Conservation (phyloP, 1,284 basidiomycete species). For the Pyrrhoderma noxium region DNA sequence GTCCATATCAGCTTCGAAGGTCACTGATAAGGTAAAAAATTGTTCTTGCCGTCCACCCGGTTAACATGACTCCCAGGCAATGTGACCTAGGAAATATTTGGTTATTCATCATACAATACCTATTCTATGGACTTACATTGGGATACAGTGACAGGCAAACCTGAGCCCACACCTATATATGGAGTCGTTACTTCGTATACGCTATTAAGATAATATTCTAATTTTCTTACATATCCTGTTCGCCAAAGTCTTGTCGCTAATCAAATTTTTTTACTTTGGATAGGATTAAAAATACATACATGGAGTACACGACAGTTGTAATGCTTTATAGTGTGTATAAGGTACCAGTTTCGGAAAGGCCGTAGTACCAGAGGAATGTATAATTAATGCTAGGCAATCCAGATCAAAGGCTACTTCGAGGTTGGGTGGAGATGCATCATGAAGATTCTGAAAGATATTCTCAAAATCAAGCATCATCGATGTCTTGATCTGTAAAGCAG, state of each 20-base stretch:
- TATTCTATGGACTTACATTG: constrained; percentile 1
- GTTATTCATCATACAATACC: no score
- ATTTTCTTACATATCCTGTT: constrained; percentile 7
- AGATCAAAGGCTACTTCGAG: not conserved
- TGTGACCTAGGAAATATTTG: constrained; percentile 19
- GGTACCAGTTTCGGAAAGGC: constrained; percentile 16
- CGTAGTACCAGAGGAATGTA: constrained; percentile 20
- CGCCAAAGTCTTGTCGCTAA: not conserved
- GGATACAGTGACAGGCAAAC: constrained; percentile 20
- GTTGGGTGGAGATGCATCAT: not conserved
- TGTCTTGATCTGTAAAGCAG: constrained; percentile 29
- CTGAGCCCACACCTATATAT: constrained; percentile 18
- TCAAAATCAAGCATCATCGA: constrained; percentile 12
- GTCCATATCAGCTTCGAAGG: not conserved
- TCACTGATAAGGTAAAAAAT: not conserved
- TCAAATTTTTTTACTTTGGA: constrained; percentile 18
- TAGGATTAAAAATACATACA: not conserved
- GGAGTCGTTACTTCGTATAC: constrained; percentile 1
- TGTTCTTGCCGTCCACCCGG: constrained; percentile 20
- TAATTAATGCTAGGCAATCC: constrained; percentile 16
- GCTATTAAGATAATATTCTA: constrained; percentile 10
- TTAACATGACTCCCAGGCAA: constrained; percentile 20
- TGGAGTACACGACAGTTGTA: constrained; percentile 5
- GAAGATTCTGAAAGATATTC: constrained; percentile 7
- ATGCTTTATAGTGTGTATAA: constrained; percentile 8